Evolutionary conservation across 2,329 filamentous ascomycete genomes (phyloP).

Genomic region (Aspergillus neoniger): DNA sequence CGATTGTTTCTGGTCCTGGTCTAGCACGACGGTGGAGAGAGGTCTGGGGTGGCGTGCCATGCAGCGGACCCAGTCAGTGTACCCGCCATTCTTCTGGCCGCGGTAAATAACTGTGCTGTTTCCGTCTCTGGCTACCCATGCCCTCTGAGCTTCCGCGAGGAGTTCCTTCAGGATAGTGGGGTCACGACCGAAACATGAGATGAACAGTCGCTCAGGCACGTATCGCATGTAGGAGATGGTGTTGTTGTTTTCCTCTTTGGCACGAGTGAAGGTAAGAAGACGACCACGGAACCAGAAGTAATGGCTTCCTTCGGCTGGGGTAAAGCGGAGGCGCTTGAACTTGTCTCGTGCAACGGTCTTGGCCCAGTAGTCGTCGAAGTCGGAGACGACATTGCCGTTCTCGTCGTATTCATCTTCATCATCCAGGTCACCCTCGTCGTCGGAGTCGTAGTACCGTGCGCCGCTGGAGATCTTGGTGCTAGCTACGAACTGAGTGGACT

Average conservation of each 20-base stretch:
- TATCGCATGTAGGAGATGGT: slow-evolving; percentile 14
- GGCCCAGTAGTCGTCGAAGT: slow-evolving; percentile 45
- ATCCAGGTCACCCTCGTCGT: slow-evolving; percentile 20
- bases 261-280: slow-evolving; percentile 47
- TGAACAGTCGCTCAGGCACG: slow-evolving; percentile 33
- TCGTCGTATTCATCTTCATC: slow-evolving; percentile 33
- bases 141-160: slow-evolving; percentile 38
- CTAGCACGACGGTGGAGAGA: slow-evolving; percentile 58
- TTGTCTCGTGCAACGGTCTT: slow-evolving; percentile 42
- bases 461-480: slow-evolving; percentile 59
- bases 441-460: slow-evolving; percentile 32
- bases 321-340: slow-evolving; percentile 53
- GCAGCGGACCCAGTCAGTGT: slow-evolving; percentile 37
- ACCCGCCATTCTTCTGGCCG: slow-evolving; percentile 27
- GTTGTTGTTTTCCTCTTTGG: slow-evolving; percentile 28
- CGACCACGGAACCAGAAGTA: slow-evolving; percentile 67
- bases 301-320: slow-evolving; percentile 67
- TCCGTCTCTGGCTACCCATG: slow-evolving; percentile 38
- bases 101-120: slow-evolving; percentile 44
- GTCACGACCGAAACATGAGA: slow-evolving; percentile 40
- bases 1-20: slow-evolving; percentile 50
- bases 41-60: slow-evolving; percentile 52
- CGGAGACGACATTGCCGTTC: slow-evolving; percentile 39
- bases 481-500: slow-evolving; percentile 64
- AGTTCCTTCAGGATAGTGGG: slow-evolving; percentile 37